phyloP scores from a whole-genome alignment of 495 filamentous ascomycete species.

The Talaromyces trachyspermus region DNA sequence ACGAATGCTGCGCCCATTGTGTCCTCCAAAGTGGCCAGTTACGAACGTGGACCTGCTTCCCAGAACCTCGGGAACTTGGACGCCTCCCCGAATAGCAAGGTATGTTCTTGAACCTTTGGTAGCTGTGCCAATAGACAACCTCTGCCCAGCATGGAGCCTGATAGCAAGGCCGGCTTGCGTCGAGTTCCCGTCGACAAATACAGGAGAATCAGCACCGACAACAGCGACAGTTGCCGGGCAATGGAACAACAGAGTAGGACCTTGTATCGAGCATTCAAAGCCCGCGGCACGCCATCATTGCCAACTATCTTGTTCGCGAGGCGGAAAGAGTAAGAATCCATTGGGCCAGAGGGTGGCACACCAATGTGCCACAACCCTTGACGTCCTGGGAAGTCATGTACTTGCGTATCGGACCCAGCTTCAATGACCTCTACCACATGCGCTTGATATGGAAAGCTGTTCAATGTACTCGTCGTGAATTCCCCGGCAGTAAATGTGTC shows the following conservation, averaged over 20 bases:
- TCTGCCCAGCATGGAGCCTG: slow-evolving; percentile 4
- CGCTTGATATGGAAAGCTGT: slow-evolving; percentile 2
- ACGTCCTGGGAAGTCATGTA: slow-evolving; percentile 10
- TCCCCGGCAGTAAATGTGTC: slow-evolving; percentile 5
- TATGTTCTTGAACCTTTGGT: slow-evolving; percentile 5
- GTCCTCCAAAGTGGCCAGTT: slow-evolving; percentile 7
- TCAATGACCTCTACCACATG: slow-evolving; percentile 7
- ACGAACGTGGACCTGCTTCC: slow-evolving; percentile 9
- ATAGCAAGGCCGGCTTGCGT: background rate
- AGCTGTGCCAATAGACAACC: slow-evolving; percentile 3
- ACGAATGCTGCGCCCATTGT: slow-evolving; percentile 7
- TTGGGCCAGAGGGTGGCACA: slow-evolving; percentile 8
- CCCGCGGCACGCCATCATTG: slow-evolving; percentile 6
- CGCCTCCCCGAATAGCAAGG: slow-evolving; percentile 7
- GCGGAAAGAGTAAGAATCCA: slow-evolving; percentile 9
- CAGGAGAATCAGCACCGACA: slow-evolving; percentile 6
- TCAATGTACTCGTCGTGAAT: slow-evolving; percentile 6
- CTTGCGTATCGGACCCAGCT: slow-evolving; percentile 2
- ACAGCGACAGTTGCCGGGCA: slow-evolving; percentile 3
- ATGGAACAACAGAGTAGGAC: slow-evolving; percentile 6
- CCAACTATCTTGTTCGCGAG: slow-evolving; percentile 9
- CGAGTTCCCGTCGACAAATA: background rate
- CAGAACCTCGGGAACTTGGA: slow-evolving; percentile 7
- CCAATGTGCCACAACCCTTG: slow-evolving; percentile 10
- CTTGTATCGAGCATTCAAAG: slow-evolving; percentile 6